Percentiles rank a stretch among this genome's conserved stretches.
Evolutionary conservation across 1,139 yeast species (phyloP).

Genomic region (Blastobotrys proliferans): DNA sequence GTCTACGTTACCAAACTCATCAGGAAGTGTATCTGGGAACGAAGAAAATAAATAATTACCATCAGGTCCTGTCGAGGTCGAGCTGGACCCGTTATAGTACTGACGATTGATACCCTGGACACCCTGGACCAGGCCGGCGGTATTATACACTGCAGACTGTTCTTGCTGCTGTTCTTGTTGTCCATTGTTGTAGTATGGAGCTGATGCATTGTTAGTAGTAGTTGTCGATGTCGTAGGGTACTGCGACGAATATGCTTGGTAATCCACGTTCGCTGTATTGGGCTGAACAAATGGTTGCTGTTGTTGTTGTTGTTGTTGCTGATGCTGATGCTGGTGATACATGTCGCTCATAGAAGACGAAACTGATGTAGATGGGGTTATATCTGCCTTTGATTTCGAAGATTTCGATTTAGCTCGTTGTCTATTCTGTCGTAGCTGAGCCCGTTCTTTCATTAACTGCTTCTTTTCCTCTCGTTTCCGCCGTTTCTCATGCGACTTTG

Average conservation of each 20-base stretch:
- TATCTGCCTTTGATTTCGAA: too few relatives aligned
- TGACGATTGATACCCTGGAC: too few relatives aligned
- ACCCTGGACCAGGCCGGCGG: too few relatives aligned
- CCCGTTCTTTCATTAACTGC: slow-evolving; percentile 4
- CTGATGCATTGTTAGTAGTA: not conserved
- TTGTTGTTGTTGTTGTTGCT: too few relatives aligned
- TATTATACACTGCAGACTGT: too few relatives aligned
- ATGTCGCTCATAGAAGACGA: too few relatives aligned
- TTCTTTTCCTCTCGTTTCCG: slow-evolving; percentile 21
- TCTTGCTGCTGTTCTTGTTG: slow-evolving; percentile 9
- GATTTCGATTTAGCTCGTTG: too few relatives aligned
- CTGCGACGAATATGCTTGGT: too few relatives aligned
- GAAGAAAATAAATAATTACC: slow-evolving; percentile 14
- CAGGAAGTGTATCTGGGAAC: slow-evolving; percentile 14
- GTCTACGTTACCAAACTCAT: slow-evolving; percentile 17
- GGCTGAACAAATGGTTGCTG: not conserved
- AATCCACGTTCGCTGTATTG: not conserved
- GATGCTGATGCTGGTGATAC: too few relatives aligned
- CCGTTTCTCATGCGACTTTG: slow-evolving; percentile 30
- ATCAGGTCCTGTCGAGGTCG: not conserved
- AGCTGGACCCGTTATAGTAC: too few relatives aligned
- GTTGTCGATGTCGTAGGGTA: not conserved
- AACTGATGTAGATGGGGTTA: too few relatives aligned
- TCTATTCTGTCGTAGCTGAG: not conserved
- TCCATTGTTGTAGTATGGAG: not conserved